Percentiles rank a stretch among this genome's conserved stretches.
Conservation (phyloP, 2,329 filamentous ascomycete genomes). For the Beauveria sp. region DNA sequence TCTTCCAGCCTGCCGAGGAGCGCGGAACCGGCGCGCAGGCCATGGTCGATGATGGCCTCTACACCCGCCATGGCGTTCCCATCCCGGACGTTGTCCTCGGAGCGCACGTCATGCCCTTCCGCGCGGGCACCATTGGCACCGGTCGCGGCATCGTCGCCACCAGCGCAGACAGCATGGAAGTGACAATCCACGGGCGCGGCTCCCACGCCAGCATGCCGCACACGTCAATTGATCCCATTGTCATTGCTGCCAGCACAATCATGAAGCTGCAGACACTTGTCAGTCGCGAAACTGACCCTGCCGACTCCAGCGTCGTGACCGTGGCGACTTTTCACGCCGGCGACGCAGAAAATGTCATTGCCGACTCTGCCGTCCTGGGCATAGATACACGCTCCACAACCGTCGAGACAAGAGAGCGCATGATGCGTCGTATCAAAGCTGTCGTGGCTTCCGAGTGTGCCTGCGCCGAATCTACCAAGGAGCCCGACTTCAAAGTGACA, state of each 20-base stretch:
- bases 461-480: slow-evolving; percentile 35
- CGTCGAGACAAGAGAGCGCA: slow-evolving; percentile 22
- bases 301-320: slow-evolving; percentile 35
- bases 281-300: slow-evolving; percentile 22
- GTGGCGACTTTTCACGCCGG: slow-evolving; percentile 36
- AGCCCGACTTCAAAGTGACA: slow-evolving; percentile 34
- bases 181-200: slow-evolving; percentile 30
- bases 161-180: slow-evolving; percentile 20
- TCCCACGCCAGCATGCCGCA: slow-evolving; percentile 36
- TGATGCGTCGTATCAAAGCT: slow-evolving; percentile 28
- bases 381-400: slow-evolving; percentile 32
- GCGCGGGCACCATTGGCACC: slow-evolving; percentile 25
- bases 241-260: slow-evolving; percentile 34
- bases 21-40: slow-evolving; percentile 47
- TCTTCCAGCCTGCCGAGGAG: slow-evolving; percentile 65
- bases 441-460: slow-evolving; percentile 45
- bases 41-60: slow-evolving; percentile 32
- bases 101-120: slow-evolving; percentile 22
- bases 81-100: slow-evolving; percentile 30
- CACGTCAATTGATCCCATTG: slow-evolving; percentile 36
- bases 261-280: slow-evolving; percentile 26
- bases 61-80: slow-evolving; percentile 19
- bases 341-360: slow-evolving; percentile 36
- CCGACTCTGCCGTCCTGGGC: slow-evolving; percentile 30
- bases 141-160: slow-evolving; percentile 20